These are phyloP conservation scores for Rhododendron ferrugineum DNA, from an alignment of 148 eudicot species.

Conservation along the genomic window DNA sequence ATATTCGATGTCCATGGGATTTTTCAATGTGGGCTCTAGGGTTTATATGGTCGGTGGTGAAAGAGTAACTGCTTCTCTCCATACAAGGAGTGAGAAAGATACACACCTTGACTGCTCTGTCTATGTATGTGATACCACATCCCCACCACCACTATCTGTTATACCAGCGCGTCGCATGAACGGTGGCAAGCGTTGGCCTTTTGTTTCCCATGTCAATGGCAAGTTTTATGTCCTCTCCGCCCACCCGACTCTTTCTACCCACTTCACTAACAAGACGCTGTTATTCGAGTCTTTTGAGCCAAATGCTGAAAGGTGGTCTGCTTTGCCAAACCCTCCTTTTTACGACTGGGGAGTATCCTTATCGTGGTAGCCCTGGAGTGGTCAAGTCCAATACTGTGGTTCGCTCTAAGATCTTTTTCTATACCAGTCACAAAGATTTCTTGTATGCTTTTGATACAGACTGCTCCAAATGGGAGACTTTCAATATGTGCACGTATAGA, in stretches of 20 bases:
- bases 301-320: not conserved
- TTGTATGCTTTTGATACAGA: not conserved
- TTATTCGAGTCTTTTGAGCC: not conserved
- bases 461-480: not conserved
- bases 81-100: not conserved
- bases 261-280: not conserved
- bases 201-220: not conserved
- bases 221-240: not conserved
- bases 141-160: not conserved
- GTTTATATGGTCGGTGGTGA: not conserved
- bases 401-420: not conserved
- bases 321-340: not conserved
- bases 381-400: not conserved
- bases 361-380: not conserved
- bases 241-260: not conserved
- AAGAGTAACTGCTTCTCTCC: not conserved
- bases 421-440: not conserved
- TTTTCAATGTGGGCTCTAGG: not conserved
- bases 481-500: not conserved
- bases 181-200: not conserved
- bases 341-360: not conserved
- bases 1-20: not conserved
- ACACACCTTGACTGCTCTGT: not conserved
- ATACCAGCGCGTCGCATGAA: not conserved
- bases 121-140: not conserved